A percentile compares a stretch with the other conserved stretches of the same genome.
phyloP scores from a whole-genome alignment of 108 stramenopile species.

The Skeletonema costatum region DNA sequence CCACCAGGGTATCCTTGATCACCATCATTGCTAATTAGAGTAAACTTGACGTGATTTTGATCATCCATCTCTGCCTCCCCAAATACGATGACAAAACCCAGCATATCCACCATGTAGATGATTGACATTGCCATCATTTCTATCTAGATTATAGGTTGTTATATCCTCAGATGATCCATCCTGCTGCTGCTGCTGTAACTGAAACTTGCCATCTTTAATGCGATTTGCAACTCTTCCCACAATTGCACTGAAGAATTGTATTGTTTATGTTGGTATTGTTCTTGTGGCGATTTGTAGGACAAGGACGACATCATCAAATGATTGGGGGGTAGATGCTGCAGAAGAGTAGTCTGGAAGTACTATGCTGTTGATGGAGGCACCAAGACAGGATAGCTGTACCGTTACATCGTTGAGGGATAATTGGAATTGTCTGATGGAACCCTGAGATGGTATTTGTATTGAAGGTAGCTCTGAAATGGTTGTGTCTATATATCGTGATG shows the following conservation, averaged over 20 bases:
- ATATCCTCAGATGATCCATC: conserved; percentile 6
- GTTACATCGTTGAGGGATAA: conserved; percentile 36
- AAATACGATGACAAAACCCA: conserved; percentile 64
- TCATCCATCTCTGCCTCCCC: conserved; percentile 61
- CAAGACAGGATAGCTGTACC: conserved; percentile 56
- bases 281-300: conserved; percentile 56
- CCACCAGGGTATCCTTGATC: conserved; percentile 87
- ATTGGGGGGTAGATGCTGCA: neutral
- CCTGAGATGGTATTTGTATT: neutral
- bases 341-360: conserved; percentile 34
- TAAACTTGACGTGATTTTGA: conserved; percentile 49
- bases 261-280: conserved; percentile 51
- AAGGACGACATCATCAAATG: conserved; percentile 57
- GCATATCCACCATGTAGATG: conserved; percentile 83
- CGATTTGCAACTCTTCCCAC: conserved; percentile 91
- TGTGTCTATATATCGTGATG: neutral
- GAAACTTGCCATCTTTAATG: conserved; percentile 67
- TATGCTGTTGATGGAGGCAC: conserved; percentile 56
- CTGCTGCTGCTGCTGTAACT: conserved; percentile 39
- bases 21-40: conserved; percentile 61
- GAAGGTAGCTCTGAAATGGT: neutral
- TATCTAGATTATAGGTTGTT: conserved; percentile 55
- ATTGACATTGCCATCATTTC: conserved; percentile 77
- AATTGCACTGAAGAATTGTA: conserved; percentile 65
- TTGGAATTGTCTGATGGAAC: conserved; percentile 19